A percentile compares a stretch with the other conserved stretches of the same genome.
Conservation (phyloP, 2,329 filamentous ascomycete species). For the Aspergillus caelatus region DNA sequence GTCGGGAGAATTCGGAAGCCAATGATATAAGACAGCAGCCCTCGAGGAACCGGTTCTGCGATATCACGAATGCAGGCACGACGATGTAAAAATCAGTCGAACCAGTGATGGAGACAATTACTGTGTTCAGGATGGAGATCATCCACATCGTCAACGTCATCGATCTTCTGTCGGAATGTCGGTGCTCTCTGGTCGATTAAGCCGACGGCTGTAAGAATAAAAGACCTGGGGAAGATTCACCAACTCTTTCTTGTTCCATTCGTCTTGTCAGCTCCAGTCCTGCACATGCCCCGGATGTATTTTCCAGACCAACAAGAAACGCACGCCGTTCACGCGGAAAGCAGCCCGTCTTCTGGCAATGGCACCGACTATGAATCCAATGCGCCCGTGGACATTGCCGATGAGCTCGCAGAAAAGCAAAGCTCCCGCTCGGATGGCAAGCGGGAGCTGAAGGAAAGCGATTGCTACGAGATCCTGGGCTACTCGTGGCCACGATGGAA, state of each 20-base stretch:
- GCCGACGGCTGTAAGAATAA: too few relatives aligned
- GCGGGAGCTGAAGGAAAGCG: slow-evolving; percentile 49
- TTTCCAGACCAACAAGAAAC: not conserved
- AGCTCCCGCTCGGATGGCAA: slow-evolving; percentile 14
- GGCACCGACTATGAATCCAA: not conserved
- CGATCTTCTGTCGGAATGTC: too few relatives aligned
- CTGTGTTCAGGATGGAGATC: too few relatives aligned
- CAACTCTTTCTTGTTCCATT: not conserved
- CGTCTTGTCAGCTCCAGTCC: not conserved
- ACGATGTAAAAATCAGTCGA: too few relatives aligned
- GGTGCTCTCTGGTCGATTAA: too few relatives aligned
- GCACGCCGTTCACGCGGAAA: not conserved
- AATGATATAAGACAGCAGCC: too few relatives aligned
- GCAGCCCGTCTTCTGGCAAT: not conserved
- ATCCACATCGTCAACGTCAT: too few relatives aligned
- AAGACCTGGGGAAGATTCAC: too few relatives aligned
- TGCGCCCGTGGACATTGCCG: not conserved
- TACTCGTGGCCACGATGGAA: slow-evolving; percentile 53
- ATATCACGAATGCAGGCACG: too few relatives aligned
- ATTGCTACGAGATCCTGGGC: slow-evolving; percentile 65
- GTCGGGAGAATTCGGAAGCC: too few relatives aligned
- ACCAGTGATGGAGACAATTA: too few relatives aligned
- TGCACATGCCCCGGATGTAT: not conserved
- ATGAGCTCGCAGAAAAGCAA: not conserved
- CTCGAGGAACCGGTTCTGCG: too few relatives aligned